Evolutionary conservation across 2,329 filamentous ascomycete species (phyloP).

Genomic region (Lomentospora prolificans): DNA sequence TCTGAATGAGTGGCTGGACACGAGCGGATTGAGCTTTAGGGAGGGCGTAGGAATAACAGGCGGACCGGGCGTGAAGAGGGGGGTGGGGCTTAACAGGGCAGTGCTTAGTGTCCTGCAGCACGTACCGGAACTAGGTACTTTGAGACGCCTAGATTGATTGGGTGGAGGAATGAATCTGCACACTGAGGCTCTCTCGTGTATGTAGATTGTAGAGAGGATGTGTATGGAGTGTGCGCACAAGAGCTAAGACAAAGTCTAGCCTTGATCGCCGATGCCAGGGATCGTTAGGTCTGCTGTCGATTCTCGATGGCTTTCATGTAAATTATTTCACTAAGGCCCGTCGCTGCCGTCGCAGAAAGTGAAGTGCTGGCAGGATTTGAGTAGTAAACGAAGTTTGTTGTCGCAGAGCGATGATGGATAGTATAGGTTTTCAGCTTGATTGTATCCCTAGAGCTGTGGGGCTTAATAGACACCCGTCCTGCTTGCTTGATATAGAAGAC

Average conservation of each 20-base stretch:
- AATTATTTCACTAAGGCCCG: background rate
- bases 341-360: background rate
- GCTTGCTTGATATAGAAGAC: too few relatives aligned
- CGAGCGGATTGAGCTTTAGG: background rate
- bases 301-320: background rate
- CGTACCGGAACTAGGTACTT: conserved; percentile 3
- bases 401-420: background rate
- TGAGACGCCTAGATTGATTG: background rate
- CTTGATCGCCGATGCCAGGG: background rate
- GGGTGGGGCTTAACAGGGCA: conserved; percentile 4
- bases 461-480: too few relatives aligned
- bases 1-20: background rate
- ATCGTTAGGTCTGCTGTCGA: background rate
- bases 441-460: background rate
- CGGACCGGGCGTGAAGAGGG: background rate
- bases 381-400: background rate
- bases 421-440: background rate
- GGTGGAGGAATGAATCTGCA: background rate
- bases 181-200: background rate
- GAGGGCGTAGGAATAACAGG: background rate
- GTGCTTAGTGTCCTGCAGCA: conserved; percentile 4
- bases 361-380: background rate
- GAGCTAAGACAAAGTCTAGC: background rate
- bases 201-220: too few relatives aligned
- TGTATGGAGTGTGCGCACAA: background rate